Base-by-base conservation (phyloP, 139 green algal genomes). In the Limnomonas spitsbergensis region DNA sequence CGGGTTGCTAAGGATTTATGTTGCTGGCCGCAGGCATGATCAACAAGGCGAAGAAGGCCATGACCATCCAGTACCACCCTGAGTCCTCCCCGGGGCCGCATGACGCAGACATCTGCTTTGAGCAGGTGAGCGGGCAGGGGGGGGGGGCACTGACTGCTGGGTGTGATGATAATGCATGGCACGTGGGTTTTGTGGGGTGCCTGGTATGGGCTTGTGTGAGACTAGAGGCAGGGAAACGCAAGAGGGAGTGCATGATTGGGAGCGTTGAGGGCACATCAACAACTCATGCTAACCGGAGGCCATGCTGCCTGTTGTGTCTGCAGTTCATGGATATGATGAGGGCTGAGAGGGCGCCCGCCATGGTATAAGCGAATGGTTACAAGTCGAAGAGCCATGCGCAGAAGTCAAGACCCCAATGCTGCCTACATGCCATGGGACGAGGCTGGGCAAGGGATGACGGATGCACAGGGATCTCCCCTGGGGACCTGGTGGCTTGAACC, bases 61-160 rank as follows among this genome's bases (percentile, higher is more conserved):
- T 99, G 90, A 97, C 91, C 76, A 98, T 99, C 82, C 96, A 99
- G 90, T 99, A 98, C 87, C 95, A 99, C 86, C 96, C 96, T 1
- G 96, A 99, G 89, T 93, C 96, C 7, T 96, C 92, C 2, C 95
- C 96, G 0, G 96, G 96, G 0, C 96, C 96, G 2, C 96, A 99
- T 82, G 96, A 99, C 80, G 87, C 93, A 20, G 96, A 99, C 82
- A 84, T 97, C 69, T 96, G 89, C 90, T 98, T 98, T 66, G 86
- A 94, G 79, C 83, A 95, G 82, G 94, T 93, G 80, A 84, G 47
- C 20, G 14, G 20, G 47, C 47, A 61, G 20, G 47, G 14, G 47
- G 47, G 47, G 20, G 14, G 20, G 14, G 47, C 47, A 61, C 47
- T 61, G 20, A 61, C 47, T 61, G 20, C 14, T 61, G 14, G 14